A percentile compares a stretch with the other conserved stretches of the same genome.
These are phyloP conservation scores for Catunica adiposa DNA, from an alignment of 2,329 filamentous ascomycete genomes.

Conservation along the genomic window DNA sequence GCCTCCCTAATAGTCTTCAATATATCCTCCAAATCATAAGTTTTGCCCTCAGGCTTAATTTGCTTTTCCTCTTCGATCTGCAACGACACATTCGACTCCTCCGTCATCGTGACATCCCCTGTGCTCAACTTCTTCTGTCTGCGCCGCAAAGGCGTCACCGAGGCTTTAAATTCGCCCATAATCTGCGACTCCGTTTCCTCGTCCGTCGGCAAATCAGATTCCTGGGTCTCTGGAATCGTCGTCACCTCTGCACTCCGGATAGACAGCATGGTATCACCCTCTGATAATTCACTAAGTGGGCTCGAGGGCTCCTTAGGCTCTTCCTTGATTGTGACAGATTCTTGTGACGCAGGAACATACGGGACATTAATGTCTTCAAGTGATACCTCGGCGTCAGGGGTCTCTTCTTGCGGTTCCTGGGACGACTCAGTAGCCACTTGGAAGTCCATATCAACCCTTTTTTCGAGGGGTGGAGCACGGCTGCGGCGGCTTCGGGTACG, in stretches of 20 bases:
- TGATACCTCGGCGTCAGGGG: slow-evolving; percentile 2
- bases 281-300: slow-evolving; percentile 10
- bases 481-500: neutral
- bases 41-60: too few species aligned
- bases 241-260: neutral
- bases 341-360: neutral
- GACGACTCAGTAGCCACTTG: neutral
- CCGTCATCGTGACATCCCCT: neutral
- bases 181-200: slow-evolving; percentile 24
- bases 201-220: slow-evolving; percentile 1
- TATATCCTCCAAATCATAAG: neutral
- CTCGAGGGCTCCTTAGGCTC: slow-evolving; percentile 14
- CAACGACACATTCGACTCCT: neutral
- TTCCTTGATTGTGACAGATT: neutral
- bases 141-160: slow-evolving; percentile 11
- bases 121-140: neutral
- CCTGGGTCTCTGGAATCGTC: neutral
- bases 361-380: slow-evolving; percentile 5
- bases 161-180: slow-evolving; percentile 25
- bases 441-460: neutral
- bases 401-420: neutral
- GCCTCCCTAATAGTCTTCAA: neutral
- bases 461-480: neutral
- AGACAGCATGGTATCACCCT: neutral
- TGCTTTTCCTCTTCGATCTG: neutral